Base-by-base conservation (phyloP, 2,329 filamentous ascomycete species). In the Phialophora chinensis region DNA sequence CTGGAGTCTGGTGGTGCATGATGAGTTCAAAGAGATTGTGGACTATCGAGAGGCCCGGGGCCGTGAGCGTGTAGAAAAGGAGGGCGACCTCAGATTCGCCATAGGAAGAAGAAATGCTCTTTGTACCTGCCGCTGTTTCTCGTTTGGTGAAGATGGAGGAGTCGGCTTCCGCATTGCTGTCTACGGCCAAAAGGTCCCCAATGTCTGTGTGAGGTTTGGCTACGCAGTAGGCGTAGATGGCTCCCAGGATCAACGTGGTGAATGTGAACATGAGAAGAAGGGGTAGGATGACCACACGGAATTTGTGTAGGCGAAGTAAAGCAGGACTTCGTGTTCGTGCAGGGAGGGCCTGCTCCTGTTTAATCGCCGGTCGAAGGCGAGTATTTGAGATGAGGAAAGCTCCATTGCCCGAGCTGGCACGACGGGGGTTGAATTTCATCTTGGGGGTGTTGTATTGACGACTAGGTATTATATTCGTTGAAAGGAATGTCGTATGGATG, bases 181-280 rank as follows among this genome's bases (percentile, higher is more conserved):
- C 60, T 14, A 58, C n/a, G 5, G 68, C 66, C 29, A 68, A 61
- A 25, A 55, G 59, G 33, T 64, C 69, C 23, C 66, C 63, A 38
- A 65, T 71, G 25, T 69, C 62, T 2, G 70, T 72, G 58, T 72
- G 69, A 20, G 70, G 71, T 38, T 70, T 69, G 8, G 71, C 68
- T 2, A 72, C 68, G 58, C 71, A 73, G 66, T 73, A 73, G 3
- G 70, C 70, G 55, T 71, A 73, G 60, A 73, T 71, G 53, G 62
- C 58, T 2, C 60, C 66, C 5, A 73, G 69, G 64, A 73, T 67
- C 35, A 72, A 35, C 6, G 65, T 69, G 33, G 69, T 70, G 65
- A 73, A 73, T n/a, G 65, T 52, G 23, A 70, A 23, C 33, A 69
- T 56, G 31, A 73, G 60, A 23, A 69, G 61, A 20, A 68, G 56